Base-by-base conservation (phyloP, 352 stramenopile species). In the Phytopythium helicoides region DNA sequence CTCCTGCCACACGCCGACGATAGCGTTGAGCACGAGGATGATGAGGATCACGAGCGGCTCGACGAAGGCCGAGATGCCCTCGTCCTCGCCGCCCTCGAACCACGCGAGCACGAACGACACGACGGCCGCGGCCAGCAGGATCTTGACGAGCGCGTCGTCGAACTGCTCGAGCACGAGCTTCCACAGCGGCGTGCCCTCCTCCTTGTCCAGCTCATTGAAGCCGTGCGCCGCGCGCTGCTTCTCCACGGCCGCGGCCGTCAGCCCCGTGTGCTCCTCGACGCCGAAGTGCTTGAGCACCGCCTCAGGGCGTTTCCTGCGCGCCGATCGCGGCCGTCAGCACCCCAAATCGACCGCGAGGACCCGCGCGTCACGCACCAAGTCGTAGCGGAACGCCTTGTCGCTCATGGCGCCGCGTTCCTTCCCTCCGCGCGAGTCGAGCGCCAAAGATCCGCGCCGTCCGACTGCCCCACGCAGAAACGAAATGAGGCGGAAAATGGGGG, bases 111-210 rank as follows among this genome's bases (percentile, higher is more conserved):
- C 68, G 50, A 93, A 97, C 35, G 89, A 98, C 36, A 99, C 74
- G 5, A 97, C 75, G 0, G 97, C 97, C 1, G 98, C 97, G 9
- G 86, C 89, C 16, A 99, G 76, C 40, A 99, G 73, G 66, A 99
- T 99, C 81, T 98, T 95, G 39, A 99, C 96, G 3, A 99, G 76
- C 37, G 93, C 89, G 72, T 99, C 97, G 70, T 99, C 91, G 76
- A 99, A 99, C 76, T 99, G 97, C 74, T 99, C 95, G 26, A 99
- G 64, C 62, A 99, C 94, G 8, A 99, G 78, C 76, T 96, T 92
- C 90, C 87, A 97, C 31, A 97, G 66, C 22, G 89, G 85, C 56
- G 84, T 96, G 38, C 66, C 71, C 38, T 95, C 83, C 61, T 97
- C 87, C 67, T 97, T 95, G 52, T 88, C 86, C 40, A 97, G 68